phyloP scores from a whole-genome alignment of 2,329 filamentous ascomycete genomes.

The Aspergillus nomiae region DNA sequence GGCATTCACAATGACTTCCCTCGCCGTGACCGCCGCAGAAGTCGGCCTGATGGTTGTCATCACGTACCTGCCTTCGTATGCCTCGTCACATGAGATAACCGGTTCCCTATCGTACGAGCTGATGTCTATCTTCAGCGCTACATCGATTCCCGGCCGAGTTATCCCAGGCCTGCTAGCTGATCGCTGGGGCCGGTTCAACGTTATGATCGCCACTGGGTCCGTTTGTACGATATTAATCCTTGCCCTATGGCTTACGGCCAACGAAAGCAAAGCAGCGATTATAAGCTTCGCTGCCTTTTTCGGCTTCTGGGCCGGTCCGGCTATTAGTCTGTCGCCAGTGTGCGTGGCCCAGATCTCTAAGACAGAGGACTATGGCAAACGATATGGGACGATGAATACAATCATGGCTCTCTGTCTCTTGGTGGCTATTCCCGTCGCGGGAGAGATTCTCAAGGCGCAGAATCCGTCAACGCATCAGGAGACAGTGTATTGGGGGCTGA shows the following conservation, averaged over 20 bases:
- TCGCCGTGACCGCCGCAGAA: slow-evolving; percentile 20
- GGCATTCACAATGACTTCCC: slow-evolving; percentile 15
- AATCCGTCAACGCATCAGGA: slow-evolving; percentile 11
- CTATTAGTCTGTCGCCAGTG: slow-evolving; percentile 31
- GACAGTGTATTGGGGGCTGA: slow-evolving; percentile 17
- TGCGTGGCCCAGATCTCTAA: slow-evolving; percentile 32
- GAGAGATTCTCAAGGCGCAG: slow-evolving; percentile 20
- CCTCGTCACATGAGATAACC: slow-evolving; percentile 12
- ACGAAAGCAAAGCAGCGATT: slow-evolving; percentile 19
- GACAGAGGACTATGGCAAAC: slow-evolving; percentile 29
- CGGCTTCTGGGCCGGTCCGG: slow-evolving; percentile 25
- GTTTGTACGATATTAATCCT: slow-evolving; percentile 25
- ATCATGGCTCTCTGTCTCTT: slow-evolving; percentile 21
- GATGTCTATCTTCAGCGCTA: slow-evolving; percentile 20
- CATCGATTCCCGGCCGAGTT: slow-evolving; percentile 23
- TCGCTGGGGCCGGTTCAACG: slow-evolving; percentile 27
- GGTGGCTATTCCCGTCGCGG: slow-evolving; percentile 27
- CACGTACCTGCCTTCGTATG: slow-evolving; percentile 25
- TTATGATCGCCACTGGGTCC: slow-evolving; percentile 23
- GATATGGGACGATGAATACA: slow-evolving; percentile 24
- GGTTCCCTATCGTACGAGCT: slow-evolving; percentile 20
- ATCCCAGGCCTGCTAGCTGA: slow-evolving; percentile 30
- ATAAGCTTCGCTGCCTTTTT: slow-evolving; percentile 28
- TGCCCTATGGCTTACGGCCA: slow-evolving; percentile 25
- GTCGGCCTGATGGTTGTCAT: slow-evolving; percentile 22